Base-by-base conservation (phyloP, 352 stramenopile species). In the Pythium dissimile region DNA sequence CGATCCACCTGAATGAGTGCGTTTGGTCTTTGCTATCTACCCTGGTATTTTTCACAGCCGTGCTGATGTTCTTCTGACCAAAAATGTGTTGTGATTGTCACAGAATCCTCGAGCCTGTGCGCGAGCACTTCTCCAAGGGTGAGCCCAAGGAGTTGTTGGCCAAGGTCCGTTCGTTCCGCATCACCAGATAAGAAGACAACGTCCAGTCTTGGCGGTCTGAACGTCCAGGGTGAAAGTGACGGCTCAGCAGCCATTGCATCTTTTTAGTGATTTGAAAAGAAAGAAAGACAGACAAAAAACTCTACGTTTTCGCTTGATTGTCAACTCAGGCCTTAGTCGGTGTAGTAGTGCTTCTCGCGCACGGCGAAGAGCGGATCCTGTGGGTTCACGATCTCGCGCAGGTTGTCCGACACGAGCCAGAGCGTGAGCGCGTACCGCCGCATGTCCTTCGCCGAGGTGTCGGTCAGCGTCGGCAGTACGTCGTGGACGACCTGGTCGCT, bases 161-260 rank as follows among this genome's bases (percentile, higher is more conserved):
- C 26, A 87, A 98, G 64, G 95, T 99, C 30, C 94, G 94, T 62
- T 94, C 97, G 65, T 99, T 97, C 86, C 98, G 98, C 67, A 83
- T 95, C 66, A 97, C 90, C 5, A 81, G 84, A 82, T 97, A 94
- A 84, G 28, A n/a, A n/a, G n/a, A n/a, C n/a, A n/a, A n/a, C n/a
- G n/a, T n/a, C n/a, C n/a, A n/a, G n/a, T n/a, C n/a, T n/a, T n/a
- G n/a, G n/a, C n/a, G n/a, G n/a, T n/a, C n/a, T n/a, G n/a, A n/a
- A n/a, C n/a, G n/a, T n/a, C n/a, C n/a, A n/a, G n/a, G n/a, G n/a
- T n/a, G n/a, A n/a, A n/a, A n/a, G n/a, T n/a, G n/a, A n/a, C n/a
- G n/a, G n/a, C n/a, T n/a, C n/a, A n/a, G n/a, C n/a, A n/a, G n/a
- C n/a, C n/a, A n/a, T n/a, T n/a, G n/a, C n/a, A n/a, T n/a, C n/a